phyloP scores from a whole-genome alignment of 139 green algal genomes.

The Chara braunii region DNA sequence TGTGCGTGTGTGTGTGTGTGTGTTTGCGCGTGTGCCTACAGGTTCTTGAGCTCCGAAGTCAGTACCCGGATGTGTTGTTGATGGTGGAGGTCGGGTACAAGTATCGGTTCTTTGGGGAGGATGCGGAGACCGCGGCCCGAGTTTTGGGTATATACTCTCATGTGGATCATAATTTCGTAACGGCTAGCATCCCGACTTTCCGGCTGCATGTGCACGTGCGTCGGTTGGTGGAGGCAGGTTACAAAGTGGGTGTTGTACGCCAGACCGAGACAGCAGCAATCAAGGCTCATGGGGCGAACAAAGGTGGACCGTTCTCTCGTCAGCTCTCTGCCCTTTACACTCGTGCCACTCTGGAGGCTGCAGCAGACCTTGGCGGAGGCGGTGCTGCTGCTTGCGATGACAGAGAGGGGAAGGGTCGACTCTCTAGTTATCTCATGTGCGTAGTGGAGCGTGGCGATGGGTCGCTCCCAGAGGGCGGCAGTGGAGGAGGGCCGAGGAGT shows the following conservation, averaged over 20 bases:
- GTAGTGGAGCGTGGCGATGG: neutral
- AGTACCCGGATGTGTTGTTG: conserved; percentile 63
- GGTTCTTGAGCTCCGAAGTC: conserved; percentile 52
- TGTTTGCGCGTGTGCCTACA: too few relatives aligned
- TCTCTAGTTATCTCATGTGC: conserved; percentile 37
- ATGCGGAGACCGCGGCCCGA: conserved; percentile 62
- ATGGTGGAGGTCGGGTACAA: conserved; percentile 68
- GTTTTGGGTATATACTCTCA: conserved; percentile 56
- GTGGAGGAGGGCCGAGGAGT: conserved; percentile 8
- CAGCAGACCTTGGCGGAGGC: conserved; percentile 22
- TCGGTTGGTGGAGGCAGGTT: conserved; percentile 66
- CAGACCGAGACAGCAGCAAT: conserved; percentile 58
- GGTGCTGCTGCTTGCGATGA: conserved; percentile 8
- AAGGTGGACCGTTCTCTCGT: conserved; percentile 61
- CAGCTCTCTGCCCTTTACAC: conserved; percentile 77
- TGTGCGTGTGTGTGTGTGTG: neutral
- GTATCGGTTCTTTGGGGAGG: conserved; percentile 73
- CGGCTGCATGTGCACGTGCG: conserved; percentile 76
- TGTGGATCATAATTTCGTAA: conserved; percentile 71
- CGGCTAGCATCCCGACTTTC: conserved; percentile 62
- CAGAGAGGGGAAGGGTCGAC: conserved; percentile 3
- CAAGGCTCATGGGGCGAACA: conserved; percentile 62
- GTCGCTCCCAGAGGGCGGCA: neutral
- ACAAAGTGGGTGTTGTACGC: conserved; percentile 66
- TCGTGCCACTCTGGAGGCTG: conserved; percentile 71